phyloP scores from a whole-genome alignment of 2,329 filamentous ascomycete species.

The Arachnopeziza araneosa region DNA sequence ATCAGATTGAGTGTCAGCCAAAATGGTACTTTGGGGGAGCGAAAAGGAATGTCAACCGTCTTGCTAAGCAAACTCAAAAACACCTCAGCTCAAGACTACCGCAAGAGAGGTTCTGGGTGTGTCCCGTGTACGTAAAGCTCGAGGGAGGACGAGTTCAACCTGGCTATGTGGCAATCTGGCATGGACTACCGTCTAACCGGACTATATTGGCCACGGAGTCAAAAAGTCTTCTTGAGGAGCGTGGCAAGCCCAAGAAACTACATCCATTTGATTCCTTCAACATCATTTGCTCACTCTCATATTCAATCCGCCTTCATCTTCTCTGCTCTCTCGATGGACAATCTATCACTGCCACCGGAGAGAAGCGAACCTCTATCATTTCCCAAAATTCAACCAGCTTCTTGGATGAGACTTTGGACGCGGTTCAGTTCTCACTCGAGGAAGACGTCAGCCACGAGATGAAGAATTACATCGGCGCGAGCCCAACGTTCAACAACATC shows the following conservation, averaged over 20 bases:
- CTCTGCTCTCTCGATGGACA: constrained; percentile 1
- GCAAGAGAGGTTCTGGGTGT: constrained; percentile 8
- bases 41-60: constrained; percentile 1
- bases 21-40: constrained; percentile 6
- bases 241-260: not conserved
- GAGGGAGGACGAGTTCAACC: not conserved
- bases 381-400: not conserved
- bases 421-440: constrained; percentile 8
- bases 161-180: constrained; percentile 7
- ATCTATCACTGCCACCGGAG: not conserved
- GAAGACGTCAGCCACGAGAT: not conserved
- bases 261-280: constrained; percentile 10
- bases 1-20: not conserved
- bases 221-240: not conserved
- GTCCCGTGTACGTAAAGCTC: constrained; percentile 1
- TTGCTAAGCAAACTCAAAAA: constrained; percentile 2
- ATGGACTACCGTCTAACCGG: constrained; percentile 1
- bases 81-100: constrained; percentile 2
- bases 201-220: constrained; percentile 3
- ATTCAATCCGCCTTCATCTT: constrained; percentile 1
- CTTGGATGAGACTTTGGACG: not conserved
- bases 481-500: constrained; percentile 4
- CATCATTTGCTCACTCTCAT: constrained; percentile 6
- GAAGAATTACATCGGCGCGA: not conserved
- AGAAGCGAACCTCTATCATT: not conserved